Base-by-base conservation (phyloP, 228 moss, liverwort and hornwort genomes). In the Sphagnum magellanicum region DNA sequence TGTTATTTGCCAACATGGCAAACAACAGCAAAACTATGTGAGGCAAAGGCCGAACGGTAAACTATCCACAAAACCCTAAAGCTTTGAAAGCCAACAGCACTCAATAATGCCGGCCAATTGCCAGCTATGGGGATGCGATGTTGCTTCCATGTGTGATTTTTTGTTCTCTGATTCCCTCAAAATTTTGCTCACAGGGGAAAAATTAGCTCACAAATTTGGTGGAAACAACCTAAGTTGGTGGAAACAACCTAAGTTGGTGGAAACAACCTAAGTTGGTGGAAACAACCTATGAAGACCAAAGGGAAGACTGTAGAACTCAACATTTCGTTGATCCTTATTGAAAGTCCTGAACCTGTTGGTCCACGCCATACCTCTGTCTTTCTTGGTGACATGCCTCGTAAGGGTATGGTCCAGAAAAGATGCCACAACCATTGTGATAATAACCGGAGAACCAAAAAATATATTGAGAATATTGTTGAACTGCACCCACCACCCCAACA, bases 351-450 rank as follows among this genome's bases (percentile, higher is more conserved):
- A 83, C 52, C 68, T 74, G 7, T 6, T 17, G 59, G 74, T 79
- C 83, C 83, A 83, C 15, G 74, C 76, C 83, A 83, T 74, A 2
- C 83, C 83, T 53, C 76, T 58, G 48, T 83, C 83, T 67, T 79
- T 79, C 9, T 63, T 68, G 9, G 59, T 76, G 8, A 83, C 79
- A 58, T 76, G 79, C 68, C 76, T 83, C 65, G 62, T 76, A 76
- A 79, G 74, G 0, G 79, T 63, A 17, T 83, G 75, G 69, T 83
- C 83, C 14, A 83, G 74, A 4, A 76, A 7, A 4, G 79, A 60
- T 5, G 73, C 83, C 48, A 83, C 68, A 12, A 83, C 48, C 4
- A 83, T 53, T 10, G 83, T 79, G 16, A 83, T 65, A 0, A 83
- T 71, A 16, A 79, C 79, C 6, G 75, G 75, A 13, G 79, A 79